A percentile compares a stretch with the other conserved stretches of the same genome.
Conservation (phyloP, 2,329 filamentous ascomycete genomes). For the Penicillium palitans region DNA sequence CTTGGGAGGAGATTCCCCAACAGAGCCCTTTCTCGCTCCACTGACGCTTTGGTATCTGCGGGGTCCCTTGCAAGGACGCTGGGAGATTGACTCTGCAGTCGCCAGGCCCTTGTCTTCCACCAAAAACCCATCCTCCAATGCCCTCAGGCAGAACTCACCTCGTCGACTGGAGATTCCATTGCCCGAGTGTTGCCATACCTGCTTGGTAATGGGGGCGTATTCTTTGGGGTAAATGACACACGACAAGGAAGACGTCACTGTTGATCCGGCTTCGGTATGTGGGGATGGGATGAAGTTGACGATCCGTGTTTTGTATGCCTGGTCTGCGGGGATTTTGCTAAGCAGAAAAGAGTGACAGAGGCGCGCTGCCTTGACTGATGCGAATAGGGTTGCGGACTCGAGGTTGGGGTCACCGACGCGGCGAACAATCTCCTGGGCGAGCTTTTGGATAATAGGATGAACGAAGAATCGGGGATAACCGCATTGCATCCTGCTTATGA, state of each 20-base stretch:
- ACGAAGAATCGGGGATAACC: conserved; percentile 97
- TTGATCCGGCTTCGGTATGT: conserved; percentile 64
- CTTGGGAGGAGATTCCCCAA: conserved; percentile 42
- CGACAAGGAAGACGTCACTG: conserved; percentile 61
- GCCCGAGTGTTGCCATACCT: conserved; percentile 96
- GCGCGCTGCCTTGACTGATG: conserved; percentile 66
- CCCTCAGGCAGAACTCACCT: conserved; percentile 80
- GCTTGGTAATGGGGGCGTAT: conserved; percentile 73
- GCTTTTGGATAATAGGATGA: conserved; percentile 74
- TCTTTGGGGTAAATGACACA: conserved; percentile 71
- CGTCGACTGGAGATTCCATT: conserved; percentile 89
- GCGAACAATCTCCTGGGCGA: conserved; percentile 67
- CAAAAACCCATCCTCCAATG: conserved; percentile 69
- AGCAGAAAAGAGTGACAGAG: conserved; percentile 74
- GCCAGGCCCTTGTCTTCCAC: conserved; percentile 48
- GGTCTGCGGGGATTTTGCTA: conserved; percentile 33
- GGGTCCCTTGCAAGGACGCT: conserved; percentile 65
- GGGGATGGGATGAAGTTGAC: conserved; percentile 54
- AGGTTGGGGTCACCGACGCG: conserved; percentile 58
- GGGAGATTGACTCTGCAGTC: conserved; percentile 25
- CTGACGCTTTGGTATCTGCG: conserved; percentile 68
- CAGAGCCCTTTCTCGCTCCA: conserved; percentile 48
- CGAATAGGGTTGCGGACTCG: conserved; percentile 75
- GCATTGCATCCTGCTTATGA: conserved; percentile 79
- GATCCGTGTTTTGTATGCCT: conserved; percentile 54